Base-by-base conservation (phyloP, 2,329 filamentous ascomycete species). In the Alternaria dauci region DNA sequence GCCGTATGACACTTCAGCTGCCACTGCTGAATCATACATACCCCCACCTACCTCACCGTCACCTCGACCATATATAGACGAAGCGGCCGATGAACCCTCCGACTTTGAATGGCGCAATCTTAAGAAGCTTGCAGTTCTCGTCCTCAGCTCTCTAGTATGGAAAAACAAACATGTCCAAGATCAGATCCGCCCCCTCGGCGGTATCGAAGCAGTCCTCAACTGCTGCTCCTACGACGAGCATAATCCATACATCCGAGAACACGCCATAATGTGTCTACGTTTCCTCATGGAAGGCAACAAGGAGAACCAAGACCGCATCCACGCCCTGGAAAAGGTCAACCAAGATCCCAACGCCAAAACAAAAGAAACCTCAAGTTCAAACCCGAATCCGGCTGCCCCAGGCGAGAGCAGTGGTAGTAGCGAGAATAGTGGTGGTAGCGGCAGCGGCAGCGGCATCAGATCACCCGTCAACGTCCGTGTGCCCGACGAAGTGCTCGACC, bases 241-340 rank as follows among this genome's bases (percentile, higher is more conserved):
- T 79, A 97, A 97, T 73, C 93, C 93, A 0, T 97, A 94, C 75
- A 94, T 96, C 65, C 92, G 94, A 71, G 94, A 98, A 78, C 91
- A 88, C 65, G 85, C 86, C 63, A 83, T 83, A 59, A 81, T 87
- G 67, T 89, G 86, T 47, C 68, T 80, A 4, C 71, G 78, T 1
- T 80, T 80, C 55, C 83, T 91, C 6, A 86, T 92, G 80, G 90
- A 92, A 68, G 90, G 90, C 12, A 92, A 89, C 61, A 86, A 89
- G 32, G 89, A 89, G 58, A 92, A 91, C 16, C 90, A 91, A 64
- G 84, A 87, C 32, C 90, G 91, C 69, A 87, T 94, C 53, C 85
- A 88, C 55, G 87, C 89, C 52, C 84, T 92, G 59, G 81, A 80
- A 54, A 65, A 67, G 4, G 68, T 72, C 41, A 71, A 70, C 2